phyloP scores from a whole-genome alignment of 768 basidiomycete species.

The Fibroporia radiculosa region DNA sequence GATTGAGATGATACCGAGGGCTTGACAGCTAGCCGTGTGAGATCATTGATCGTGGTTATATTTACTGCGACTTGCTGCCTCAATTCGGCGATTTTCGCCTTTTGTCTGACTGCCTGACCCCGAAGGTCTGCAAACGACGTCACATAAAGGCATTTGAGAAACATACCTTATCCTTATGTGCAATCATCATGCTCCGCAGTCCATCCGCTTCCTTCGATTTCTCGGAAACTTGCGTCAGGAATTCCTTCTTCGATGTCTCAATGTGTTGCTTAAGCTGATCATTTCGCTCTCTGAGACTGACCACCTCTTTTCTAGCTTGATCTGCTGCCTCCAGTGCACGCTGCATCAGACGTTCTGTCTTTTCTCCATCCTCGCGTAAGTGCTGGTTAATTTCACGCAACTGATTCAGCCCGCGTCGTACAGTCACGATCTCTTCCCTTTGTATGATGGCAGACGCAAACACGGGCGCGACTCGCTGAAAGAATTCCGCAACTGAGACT shows the following conservation, averaged over 20 bases:
- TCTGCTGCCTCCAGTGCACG: constrained; percentile 3
- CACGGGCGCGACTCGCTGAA: not conserved
- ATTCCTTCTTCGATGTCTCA: not conserved
- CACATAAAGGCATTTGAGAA: not conserved
- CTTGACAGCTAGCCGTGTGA: not conserved
- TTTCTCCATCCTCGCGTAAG: not conserved
- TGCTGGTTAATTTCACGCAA: not conserved
- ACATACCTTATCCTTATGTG: constrained; percentile 5
- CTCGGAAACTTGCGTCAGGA: not conserved
- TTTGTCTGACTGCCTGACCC: constrained; percentile 1
- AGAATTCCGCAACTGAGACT: not conserved
- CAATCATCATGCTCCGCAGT: not conserved
- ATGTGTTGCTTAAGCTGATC: not conserved
- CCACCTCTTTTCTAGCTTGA: not conserved
- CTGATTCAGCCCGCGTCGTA: not conserved
- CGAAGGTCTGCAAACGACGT: not conserved
- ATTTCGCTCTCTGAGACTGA: not conserved
- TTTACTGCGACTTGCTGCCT: constrained; percentile 1
- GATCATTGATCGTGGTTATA: not conserved
- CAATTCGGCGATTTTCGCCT: not conserved
- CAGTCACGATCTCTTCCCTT: not conserved
- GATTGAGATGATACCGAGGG: not conserved
- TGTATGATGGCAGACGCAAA: not conserved
- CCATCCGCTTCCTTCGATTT: not conserved
- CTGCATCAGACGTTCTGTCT: not conserved